Base-by-base conservation (phyloP, 164 flowering plant genomes). In the Vitis vinifera region DNA sequence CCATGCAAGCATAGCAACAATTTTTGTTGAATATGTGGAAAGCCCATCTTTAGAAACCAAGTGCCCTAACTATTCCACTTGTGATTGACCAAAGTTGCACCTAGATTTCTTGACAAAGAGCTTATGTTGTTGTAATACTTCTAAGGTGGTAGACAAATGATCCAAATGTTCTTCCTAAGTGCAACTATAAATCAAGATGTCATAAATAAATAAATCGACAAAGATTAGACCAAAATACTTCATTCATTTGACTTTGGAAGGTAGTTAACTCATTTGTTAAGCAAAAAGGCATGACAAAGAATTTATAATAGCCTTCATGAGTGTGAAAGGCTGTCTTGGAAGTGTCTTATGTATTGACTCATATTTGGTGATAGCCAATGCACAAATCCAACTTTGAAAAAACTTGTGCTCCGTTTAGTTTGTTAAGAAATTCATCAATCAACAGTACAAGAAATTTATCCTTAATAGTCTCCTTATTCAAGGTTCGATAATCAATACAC, bases 1-100 rank as follows among this genome's bases (percentile, higher is more conserved):
- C 65, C 51, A 10, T 1, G 8, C 3, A 1, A 50, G 0, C 31
- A 69, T n/a, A n/a, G n/a, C n/a, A n/a, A n/a, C n/a, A n/a, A n/a
- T 2, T 15, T 70, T 70, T 2, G 27, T 3, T 4, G 67, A 62
- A 37, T 70, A 67, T 3, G 51, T 29, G 0, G 50, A 27, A 7
- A 70, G 37, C 1, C 73, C 73, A n/a, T 37, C 8, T 2, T n/a
- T 13, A 9, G 51, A 29, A 7, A 70, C 58, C 1, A 70, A 5
- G 31, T 70, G 73, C 0, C 60, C 67, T n/a, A 70, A 14, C 17
- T 63, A 70, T 4, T 62, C 61, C n/a, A 70, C 30, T 12, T 51
- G 14, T 2, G 8, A 1, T 3, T 13, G 10, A 3, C 60, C 73
- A 23, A 70, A 17, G 8, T 51, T 6, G 10, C 67, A 63, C 44